Base-by-base conservation (phyloP, 441 rosid genomes). In the Monsonia emarginata region DNA sequence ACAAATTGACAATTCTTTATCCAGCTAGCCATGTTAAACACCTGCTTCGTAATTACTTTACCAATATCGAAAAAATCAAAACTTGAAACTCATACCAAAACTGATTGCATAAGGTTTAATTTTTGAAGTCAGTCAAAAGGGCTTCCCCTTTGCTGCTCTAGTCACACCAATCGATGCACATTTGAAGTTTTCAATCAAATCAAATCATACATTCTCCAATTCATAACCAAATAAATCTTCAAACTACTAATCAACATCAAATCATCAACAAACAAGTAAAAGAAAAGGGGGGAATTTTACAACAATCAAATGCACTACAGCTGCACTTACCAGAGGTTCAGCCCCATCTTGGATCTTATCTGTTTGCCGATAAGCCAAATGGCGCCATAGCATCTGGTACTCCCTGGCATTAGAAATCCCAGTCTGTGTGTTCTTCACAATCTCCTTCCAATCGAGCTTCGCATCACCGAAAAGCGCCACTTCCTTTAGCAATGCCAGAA, bases 351-450 rank as follows among this genome's bases (percentile, higher is more conserved):
- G 58, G 5, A 42, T 21, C n/a, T 44, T 16, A 46, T 26, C 31
- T 7, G 40, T 10, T n/a, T 27, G 32, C 27, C 31, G 67, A 14
- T 64, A 64, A 5, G 57, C 67, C 56, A 64, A 40, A 24, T 63
- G 54, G 21, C 66, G 66, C 50, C 66, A 63, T 3, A 36, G 54
- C 64, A 61, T 61, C 64, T 31, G 64, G 31, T 61, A 61, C 64
- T 61, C 64, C 44, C 64, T 30, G 10, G 64, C 64, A 61, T 61
- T 61, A 9, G 40, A 24, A 25, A 61, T 61, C 22, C 64, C 64
- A 16, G 64, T 61, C 11, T 27, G 16, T 5, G 64, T 28, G 22
- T 61, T 61, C 25, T 61, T 61, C 36, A 61, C 64, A 42, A 61
- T 13, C 22, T 16, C 64, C 22, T 61, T 34, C 64, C 64, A 61